Base-by-base conservation (phyloP, 139 green algal species). In the Tetradesmus obliquus region DNA sequence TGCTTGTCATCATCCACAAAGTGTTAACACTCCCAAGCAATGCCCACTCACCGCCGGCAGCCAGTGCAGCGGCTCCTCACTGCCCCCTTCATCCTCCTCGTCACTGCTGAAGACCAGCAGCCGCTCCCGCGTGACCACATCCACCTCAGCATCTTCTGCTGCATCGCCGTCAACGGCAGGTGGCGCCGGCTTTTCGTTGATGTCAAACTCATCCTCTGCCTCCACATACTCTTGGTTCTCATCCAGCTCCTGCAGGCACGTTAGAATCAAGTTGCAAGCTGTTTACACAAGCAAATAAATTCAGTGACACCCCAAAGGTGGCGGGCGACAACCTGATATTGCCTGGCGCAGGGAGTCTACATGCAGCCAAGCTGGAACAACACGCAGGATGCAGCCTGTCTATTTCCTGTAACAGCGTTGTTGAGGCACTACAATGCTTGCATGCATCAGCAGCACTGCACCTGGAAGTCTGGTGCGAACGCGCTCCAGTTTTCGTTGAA, bases 191-290 rank as follows among this genome's bases (percentile, higher is more conserved):
- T 80, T 88, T 60, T 55, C 62, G 82, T 96, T 96, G 79, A 95
- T 82, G 91, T 99, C 98, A 84, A 99, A 99, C 94, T 99, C 98
- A 88, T 99, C 97, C 88, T 99, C 98, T 5, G 91, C 87, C 93
- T 99, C 98, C 55, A 97, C 94, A 71, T 99, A 99, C 95, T 99
- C 97, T 66, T 95, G 88, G 93, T 98, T 99, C 57, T 98, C 95
- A 20, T 97, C 91, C n/a, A 99, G 95, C 94, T 99, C 97, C 76
- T 93, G 91, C 32, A 90, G 15, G 6, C 7, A 55, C 7, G 7
- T 45, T 10, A 88, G 58, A 19, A 7, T 53, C 4, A 80, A n/a
- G 22, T 32, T 24, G 9, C n/a, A 88, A n/a, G 1, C 20, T 83
- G 76, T 83, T 6, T 45, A 45, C 32, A 45, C 32, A 45, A 45